phyloP scores from a whole-genome alignment of 2,329 filamentous ascomycete species.

The Sporothrix sp. region DNA sequence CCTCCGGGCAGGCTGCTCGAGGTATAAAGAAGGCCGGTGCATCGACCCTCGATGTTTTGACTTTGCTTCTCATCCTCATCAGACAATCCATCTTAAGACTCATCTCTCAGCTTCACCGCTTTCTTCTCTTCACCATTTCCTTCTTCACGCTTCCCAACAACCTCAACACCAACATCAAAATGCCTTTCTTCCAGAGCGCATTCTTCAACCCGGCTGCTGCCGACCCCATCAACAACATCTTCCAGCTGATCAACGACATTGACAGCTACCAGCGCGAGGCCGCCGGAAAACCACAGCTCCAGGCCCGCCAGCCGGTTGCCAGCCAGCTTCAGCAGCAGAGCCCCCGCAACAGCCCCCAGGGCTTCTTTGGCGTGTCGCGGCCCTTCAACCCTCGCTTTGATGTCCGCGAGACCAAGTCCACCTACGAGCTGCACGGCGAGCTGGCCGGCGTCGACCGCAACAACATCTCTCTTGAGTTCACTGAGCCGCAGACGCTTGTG shows the following conservation, averaged over 20 bases:
- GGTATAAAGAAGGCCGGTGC: slow-evolving; percentile 10
- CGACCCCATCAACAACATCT: slow-evolving; percentile 32
- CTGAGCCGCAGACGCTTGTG: slow-evolving; percentile 61
- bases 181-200: slow-evolving; percentile 51
- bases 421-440: slow-evolving; percentile 72
- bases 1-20: no score
- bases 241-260: slow-evolving; percentile 53
- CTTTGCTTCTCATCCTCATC: slow-evolving; percentile 4
- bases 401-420: slow-evolving; percentile 56
- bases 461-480: slow-evolving; percentile 68
- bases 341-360: slow-evolving; percentile 19
- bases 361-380: not conserved
- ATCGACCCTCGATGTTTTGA: not conserved
- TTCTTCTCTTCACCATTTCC: slow-evolving; percentile 19
- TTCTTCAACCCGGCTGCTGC: slow-evolving; percentile 21
- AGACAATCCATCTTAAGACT: not conserved
- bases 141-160: slow-evolving; percentile 9
- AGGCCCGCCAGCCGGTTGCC: not conserved
- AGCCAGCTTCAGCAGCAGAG: not conserved
- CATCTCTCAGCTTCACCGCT: not conserved
- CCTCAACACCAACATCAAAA: slow-evolving; percentile 30
- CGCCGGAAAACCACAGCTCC: slow-evolving; percentile 13
- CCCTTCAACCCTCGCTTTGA: slow-evolving; percentile 69
- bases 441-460: slow-evolving; percentile 67
- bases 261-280: slow-evolving; percentile 43